phyloP scores from a whole-genome alignment of 352 stramenopile genomes.

The Pythium biforme region DNA sequence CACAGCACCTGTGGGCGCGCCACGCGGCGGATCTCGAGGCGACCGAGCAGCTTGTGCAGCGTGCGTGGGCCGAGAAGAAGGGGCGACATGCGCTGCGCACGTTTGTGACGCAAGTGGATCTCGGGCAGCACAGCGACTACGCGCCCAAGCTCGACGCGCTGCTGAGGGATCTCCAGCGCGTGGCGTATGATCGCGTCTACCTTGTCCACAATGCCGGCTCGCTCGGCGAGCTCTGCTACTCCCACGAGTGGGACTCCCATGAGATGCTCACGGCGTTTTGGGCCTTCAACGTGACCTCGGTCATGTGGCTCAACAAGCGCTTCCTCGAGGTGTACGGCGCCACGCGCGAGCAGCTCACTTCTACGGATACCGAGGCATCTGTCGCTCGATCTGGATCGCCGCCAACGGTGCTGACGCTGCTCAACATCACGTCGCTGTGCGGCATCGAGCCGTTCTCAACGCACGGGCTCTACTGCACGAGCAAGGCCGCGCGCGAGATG shows the following conservation, averaged over 20 bases:
- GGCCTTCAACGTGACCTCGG: conserved; percentile 85
- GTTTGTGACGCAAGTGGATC: conserved; percentile 43
- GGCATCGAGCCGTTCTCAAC: conserved; percentile 79
- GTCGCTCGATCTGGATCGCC: too few relatives aligned
- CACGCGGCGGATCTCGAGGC: conserved; percentile 50
- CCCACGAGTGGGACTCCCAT: conserved; percentile 46
- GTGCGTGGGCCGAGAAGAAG: conserved; percentile 32
- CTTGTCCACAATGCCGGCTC: conserved; percentile 87
- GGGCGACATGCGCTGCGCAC: conserved; percentile 26
- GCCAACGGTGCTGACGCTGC: conserved; percentile 30
- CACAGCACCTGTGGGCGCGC: conserved; percentile 59
- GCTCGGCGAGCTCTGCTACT: conserved; percentile 62
- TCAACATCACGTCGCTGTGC: conserved; percentile 88
- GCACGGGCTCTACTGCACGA: conserved; percentile 79
- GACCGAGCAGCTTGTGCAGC: conserved; percentile 41
- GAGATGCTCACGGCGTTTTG: conserved; percentile 52
- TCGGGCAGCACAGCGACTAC: conserved; percentile 48
- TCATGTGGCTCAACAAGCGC: conserved; percentile 81
- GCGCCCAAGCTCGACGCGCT: conserved; percentile 46
- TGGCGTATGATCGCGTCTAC: conserved; percentile 42
- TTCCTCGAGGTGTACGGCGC: conserved; percentile 65
- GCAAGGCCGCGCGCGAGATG: conserved; percentile 89
- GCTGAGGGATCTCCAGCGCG: conserved; percentile 33
- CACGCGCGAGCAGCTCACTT: conserved; percentile 36
- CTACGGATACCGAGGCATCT: too few relatives aligned